phyloP scores from a whole-genome alignment of 2,329 filamentous ascomycete genomes.

The Venturia asperata region DNA sequence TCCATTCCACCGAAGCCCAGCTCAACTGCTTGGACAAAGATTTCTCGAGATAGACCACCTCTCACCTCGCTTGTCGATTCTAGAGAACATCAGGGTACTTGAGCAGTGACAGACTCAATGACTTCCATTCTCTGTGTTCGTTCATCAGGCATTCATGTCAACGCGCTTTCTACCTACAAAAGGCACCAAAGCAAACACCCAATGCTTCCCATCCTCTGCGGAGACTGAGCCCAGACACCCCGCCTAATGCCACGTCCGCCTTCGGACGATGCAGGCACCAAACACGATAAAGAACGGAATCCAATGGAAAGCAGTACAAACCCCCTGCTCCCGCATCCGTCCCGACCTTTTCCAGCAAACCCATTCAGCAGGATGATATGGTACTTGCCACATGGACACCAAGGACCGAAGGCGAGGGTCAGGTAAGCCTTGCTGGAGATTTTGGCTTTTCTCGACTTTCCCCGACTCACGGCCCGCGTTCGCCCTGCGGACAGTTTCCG shows the following conservation, averaged over 20 bases:
- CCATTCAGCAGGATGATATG: neutral
- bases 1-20: no score
- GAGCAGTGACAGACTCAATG: neutral
- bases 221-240: neutral
- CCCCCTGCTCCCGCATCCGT: neutral
- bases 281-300: slow-evolving; percentile 6
- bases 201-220: no score
- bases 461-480: neutral
- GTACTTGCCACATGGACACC: neutral
- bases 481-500: neutral
- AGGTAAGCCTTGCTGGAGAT: neutral
- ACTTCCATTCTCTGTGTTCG: neutral
- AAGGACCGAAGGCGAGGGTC: neutral
- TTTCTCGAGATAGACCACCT: neutral
- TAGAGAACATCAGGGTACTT: neutral
- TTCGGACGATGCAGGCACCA: neutral
- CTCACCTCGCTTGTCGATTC: neutral
- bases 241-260: neutral
- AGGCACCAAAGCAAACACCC: no score
- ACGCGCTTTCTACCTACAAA: neutral
- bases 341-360: neutral
- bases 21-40: no score
- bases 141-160: neutral
- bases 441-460: neutral
- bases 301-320: neutral